Conservation (phyloP, 2,329 filamentous ascomycete species). For the Trichoderma endophyticum region DNA sequence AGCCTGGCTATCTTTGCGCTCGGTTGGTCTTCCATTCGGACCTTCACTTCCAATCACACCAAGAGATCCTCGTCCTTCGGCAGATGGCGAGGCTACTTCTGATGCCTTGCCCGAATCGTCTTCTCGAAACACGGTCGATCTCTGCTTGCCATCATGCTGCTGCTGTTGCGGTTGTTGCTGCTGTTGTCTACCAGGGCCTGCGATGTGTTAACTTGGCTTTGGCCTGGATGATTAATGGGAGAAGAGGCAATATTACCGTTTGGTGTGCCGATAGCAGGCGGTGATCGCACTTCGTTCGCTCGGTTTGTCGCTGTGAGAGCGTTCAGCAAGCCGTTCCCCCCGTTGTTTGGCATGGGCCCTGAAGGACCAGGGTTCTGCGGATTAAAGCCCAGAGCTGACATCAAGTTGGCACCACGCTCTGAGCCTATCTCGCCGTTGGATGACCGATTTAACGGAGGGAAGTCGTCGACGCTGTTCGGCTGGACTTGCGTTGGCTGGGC, state of each 20-base stretch:
- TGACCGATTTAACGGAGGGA: conserved; percentile 58
- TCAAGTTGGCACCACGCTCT: conserved; percentile 50
- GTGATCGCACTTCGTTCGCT: conserved; percentile 47
- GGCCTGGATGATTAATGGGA: neutral
- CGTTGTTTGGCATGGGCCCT: conserved; percentile 38
- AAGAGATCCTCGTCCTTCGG: conserved; percentile 40
- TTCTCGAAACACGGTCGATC: conserved; percentile 43
- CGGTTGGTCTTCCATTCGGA: conserved; percentile 39
- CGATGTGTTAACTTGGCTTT: neutral
- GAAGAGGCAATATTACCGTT: neutral
- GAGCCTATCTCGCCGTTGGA: conserved; percentile 57
- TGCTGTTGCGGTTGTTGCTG: neutral
- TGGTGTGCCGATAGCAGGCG: conserved; percentile 40
- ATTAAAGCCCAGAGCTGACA: conserved; percentile 54
- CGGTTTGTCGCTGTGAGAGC: conserved; percentile 60
- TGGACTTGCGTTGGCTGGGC: conserved; percentile 50
- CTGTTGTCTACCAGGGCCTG: conserved; percentile 1
- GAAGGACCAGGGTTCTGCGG: conserved; percentile 41
- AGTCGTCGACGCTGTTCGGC: conserved; percentile 54
- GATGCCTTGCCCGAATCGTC: conserved; percentile 37
- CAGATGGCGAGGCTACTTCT: conserved; percentile 32
- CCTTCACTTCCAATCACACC: conserved; percentile 49
- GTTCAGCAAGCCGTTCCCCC: conserved; percentile 61
- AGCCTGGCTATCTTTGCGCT: conserved; percentile 40
- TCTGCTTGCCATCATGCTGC: conserved; percentile 43